Conservation (phyloP, 257 asterid species). For the Voacanga thouarsii region DNA sequence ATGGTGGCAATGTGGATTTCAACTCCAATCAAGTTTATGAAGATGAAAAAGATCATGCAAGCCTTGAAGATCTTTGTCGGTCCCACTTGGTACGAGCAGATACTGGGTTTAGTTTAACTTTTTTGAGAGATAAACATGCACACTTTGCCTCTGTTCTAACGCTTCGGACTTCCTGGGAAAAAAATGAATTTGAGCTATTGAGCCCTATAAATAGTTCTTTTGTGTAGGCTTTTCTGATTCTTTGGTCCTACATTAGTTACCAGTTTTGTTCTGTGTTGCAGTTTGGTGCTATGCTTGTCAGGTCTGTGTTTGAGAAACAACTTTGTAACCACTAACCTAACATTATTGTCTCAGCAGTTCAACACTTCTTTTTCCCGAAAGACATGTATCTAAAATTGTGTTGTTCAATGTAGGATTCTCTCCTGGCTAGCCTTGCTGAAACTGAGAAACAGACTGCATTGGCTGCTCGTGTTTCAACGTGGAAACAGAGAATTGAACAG, state of each 20-base stretch:
- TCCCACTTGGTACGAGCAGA: slow-evolving; percentile 74
- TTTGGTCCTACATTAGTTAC: not conserved
- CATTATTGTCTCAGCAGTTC: not conserved
- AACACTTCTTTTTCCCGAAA: not conserved
- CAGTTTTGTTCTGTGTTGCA: not conserved
- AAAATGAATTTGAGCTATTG: not conserved
- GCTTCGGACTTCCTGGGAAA: not conserved
- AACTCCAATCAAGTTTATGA: slow-evolving; percentile 26
- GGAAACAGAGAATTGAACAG: slow-evolving; percentile 94
- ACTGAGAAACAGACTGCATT: slow-evolving; percentile 76
- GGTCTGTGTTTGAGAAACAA: not conserved
- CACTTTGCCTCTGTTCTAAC: not conserved
- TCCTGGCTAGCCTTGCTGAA: slow-evolving; percentile 77
- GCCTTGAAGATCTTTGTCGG: slow-evolving; percentile 89
- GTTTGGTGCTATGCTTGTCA: not conserved
- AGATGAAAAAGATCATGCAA: slow-evolving; percentile 44
- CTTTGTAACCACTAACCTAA: not conserved
- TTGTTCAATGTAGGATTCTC: slow-evolving; percentile 60
- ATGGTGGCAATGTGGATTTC: slow-evolving; percentile 29
- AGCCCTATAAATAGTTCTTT: not conserved
- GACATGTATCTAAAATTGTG: not conserved
- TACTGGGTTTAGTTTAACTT: not conserved
- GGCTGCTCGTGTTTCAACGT: slow-evolving; percentile 80
- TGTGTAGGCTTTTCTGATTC: not conserved
- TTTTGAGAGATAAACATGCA: not conserved